Percentiles rank a stretch among this genome's conserved stretches.
Conservation (phyloP, 768 basidiomycete species). For the Fistulinella prunicolor region DNA sequence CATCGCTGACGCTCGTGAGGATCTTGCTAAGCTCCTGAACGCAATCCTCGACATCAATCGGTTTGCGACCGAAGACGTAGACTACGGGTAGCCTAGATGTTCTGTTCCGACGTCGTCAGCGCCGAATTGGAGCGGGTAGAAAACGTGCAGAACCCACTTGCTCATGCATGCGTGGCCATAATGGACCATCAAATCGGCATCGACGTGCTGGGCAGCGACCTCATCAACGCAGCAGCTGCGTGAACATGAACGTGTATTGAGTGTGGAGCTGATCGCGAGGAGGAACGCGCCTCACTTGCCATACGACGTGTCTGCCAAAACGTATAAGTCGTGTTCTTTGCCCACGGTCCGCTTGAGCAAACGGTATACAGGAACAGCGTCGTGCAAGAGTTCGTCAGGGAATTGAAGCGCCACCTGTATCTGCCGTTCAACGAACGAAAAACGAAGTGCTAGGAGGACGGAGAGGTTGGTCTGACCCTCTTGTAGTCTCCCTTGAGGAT, state of each 20-base stretch:
- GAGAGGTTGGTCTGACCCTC: slow-evolving; percentile 46
- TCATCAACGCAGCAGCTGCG: slow-evolving; percentile 93
- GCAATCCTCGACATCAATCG: slow-evolving; percentile 56
- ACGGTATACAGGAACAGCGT: slow-evolving; percentile 82
- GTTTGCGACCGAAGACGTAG: slow-evolving; percentile 83
- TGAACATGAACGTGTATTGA: background rate
- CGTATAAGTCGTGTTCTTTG: slow-evolving; percentile 61
- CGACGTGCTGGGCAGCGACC: slow-evolving; percentile 90
- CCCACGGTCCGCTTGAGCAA: slow-evolving; percentile 53
- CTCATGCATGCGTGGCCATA: slow-evolving; percentile 97
- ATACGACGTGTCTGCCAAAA: slow-evolving; percentile 97
- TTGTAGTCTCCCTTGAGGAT: slow-evolving; percentile 64
- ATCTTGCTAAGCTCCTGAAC: slow-evolving; percentile 39
- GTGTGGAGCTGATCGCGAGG: background rate
- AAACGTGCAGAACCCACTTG: slow-evolving; percentile 51
- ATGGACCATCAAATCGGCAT: slow-evolving; percentile 89
- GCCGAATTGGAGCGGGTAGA: background rate
- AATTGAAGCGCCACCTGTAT: slow-evolving; percentile 86
- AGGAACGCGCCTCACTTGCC: slow-evolving; percentile 60
- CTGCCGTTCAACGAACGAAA: background rate
- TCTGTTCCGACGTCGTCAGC: slow-evolving; percentile 39
- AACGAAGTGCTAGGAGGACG: background rate
- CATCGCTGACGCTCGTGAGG: slow-evolving; percentile 19
- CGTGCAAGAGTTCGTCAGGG: slow-evolving; percentile 86
- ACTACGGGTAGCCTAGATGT: slow-evolving; percentile 85